These are phyloP conservation scores for Fusarium pseudograminearum DNA, from an alignment of 2,329 filamentous ascomycete species.

Conservation along the genomic window DNA sequence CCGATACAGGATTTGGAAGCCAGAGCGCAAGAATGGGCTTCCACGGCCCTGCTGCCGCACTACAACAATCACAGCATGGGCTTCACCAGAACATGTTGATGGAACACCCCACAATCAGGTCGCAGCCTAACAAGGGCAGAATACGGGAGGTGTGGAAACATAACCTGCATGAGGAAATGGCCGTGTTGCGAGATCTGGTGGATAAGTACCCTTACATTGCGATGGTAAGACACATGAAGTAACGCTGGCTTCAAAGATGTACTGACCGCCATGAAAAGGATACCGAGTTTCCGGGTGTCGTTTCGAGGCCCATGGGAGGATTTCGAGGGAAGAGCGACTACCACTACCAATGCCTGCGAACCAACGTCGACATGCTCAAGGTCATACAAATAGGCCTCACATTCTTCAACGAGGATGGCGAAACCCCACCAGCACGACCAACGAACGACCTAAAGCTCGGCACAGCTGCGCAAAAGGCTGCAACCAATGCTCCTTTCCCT, in stretches of 20 bases:
- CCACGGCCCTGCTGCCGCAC: constrained; percentile 66
- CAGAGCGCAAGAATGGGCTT: constrained; percentile 92
- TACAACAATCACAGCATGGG: constrained; percentile 70
- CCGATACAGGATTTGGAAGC: constrained; percentile 80
- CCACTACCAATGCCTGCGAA: constrained; percentile 96
- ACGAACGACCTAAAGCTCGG: constrained; percentile 57
- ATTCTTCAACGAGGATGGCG: constrained; percentile 89
- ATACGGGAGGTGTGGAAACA: constrained; percentile 98
- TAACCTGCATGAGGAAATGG: constrained; percentile 93
- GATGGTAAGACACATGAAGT: constrained; percentile 75
- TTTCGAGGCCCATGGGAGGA: constrained; percentile 92
- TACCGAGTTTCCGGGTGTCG: constrained; percentile 98
- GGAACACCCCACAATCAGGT: constrained; percentile 57
- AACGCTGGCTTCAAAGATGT: constrained; percentile 2
- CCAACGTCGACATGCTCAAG: constrained; percentile 96
- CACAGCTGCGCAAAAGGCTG: constrained; percentile 55
- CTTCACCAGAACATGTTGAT: constrained; percentile 55
- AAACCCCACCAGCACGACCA: constrained; percentile 81
- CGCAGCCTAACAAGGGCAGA: constrained; percentile 77
- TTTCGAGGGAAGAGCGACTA: constrained; percentile 97
- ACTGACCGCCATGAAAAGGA: constrained; percentile 69
- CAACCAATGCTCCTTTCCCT: constrained; percentile 69
- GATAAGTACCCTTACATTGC: constrained; percentile 96
- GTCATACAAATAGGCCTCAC: constrained; percentile 98
- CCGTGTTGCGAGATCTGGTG: constrained; percentile 81